Evolutionary conservation across 495 filamentous ascomycete genomes (phyloP).

Genomic region (Articulospora tetracladia): DNA sequence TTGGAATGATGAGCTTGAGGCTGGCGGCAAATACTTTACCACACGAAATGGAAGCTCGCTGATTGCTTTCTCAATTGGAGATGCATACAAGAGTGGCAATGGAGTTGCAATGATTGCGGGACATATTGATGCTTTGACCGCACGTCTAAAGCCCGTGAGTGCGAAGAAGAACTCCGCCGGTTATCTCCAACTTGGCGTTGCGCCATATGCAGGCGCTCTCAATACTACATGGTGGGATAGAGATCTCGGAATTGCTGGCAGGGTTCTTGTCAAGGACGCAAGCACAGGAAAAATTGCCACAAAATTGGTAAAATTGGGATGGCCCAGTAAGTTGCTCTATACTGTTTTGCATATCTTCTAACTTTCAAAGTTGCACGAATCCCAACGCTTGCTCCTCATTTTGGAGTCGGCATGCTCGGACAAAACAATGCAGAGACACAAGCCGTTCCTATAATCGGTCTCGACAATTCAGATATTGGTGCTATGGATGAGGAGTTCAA

Average conservation of each 20-base stretch:
- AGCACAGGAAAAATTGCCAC: slow-evolving; percentile 70
- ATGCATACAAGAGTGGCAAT: slow-evolving; percentile 78
- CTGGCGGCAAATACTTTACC: slow-evolving; percentile 84
- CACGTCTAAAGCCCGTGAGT: slow-evolving; percentile 84
- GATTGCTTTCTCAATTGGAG: slow-evolving; percentile 84
- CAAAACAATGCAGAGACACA: slow-evolving; percentile 88
- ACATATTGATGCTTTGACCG: slow-evolving; percentile 89
- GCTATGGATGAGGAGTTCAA: slow-evolving; percentile 30
- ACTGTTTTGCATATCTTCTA: slow-evolving; percentile 9
- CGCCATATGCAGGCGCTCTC: slow-evolving; percentile 84
- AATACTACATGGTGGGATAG: slow-evolving; percentile 93
- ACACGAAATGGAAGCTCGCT: slow-evolving; percentile 82
- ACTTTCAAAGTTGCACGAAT: slow-evolving; percentile 67
- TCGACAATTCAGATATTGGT: slow-evolving; percentile 66
- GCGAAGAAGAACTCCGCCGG: slow-evolving; percentile 75
- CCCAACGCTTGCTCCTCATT: slow-evolving; percentile 91
- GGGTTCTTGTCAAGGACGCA: slow-evolving; percentile 75
- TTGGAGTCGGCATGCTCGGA: slow-evolving; percentile 73
- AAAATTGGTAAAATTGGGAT: slow-evolving; percentile 84
- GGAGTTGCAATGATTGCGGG: slow-evolving; percentile 78
- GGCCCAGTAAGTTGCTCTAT: slow-evolving; percentile 52
- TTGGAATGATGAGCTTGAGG: slow-evolving; percentile 72
- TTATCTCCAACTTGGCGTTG: slow-evolving; percentile 86
- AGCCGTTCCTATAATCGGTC: slow-evolving; percentile 88
- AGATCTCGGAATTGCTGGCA: slow-evolving; percentile 84